Evolutionary conservation across 2,329 filamentous ascomycete species (phyloP), one percentile per base, ranked within the genome.

Genomic region (Calonectria naviculata): DNA sequence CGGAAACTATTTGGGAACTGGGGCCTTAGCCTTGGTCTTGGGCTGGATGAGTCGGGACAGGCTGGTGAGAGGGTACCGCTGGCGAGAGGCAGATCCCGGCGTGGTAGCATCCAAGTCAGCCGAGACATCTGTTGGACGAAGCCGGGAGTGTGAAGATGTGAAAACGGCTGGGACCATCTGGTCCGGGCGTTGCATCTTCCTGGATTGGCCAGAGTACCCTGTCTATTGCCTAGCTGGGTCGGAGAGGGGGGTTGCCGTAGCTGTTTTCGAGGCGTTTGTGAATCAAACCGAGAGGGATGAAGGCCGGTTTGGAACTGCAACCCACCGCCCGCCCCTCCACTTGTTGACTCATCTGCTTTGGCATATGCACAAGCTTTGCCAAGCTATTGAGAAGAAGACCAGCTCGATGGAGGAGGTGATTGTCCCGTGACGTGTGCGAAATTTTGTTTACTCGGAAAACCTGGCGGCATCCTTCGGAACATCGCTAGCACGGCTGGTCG

Each of bases 401-500:
- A 38, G 31, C 21, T 58, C 24, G 21, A 36, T 26, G 13, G 6
- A 28, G 31, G 52, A 58, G 52, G 31, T 38, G 31, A 24, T 38
- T 13, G 52, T n/a, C 64, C 34, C 64, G 52, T 66, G 64, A 66
- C 44, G 29, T 24, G 36, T 34, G 41, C 7, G 38, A 66, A 60
- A 36, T 60, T 66, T 44, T 49, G 24, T 21, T 54, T 56, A 19
- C 26, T 56, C 38, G 36, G 46, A 9, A 21, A 28, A 26, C 46
- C 46, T 41, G n/a, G 46, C 47, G 62, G 26, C 65, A 52, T 68
- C 26, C 54, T 49, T 41, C 63, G 62, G 68, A 66, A 46, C 26
- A 46, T 70, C 63, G 68, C 63, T 47, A 52, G 44, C n/a, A 56
- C 56, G 52, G 47, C n/a, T 49, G 61, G 61, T 65, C 60, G 61